Conservation (phyloP, 2,329 filamentous ascomycete species). For the Scopulariopsis brevicaulis region DNA sequence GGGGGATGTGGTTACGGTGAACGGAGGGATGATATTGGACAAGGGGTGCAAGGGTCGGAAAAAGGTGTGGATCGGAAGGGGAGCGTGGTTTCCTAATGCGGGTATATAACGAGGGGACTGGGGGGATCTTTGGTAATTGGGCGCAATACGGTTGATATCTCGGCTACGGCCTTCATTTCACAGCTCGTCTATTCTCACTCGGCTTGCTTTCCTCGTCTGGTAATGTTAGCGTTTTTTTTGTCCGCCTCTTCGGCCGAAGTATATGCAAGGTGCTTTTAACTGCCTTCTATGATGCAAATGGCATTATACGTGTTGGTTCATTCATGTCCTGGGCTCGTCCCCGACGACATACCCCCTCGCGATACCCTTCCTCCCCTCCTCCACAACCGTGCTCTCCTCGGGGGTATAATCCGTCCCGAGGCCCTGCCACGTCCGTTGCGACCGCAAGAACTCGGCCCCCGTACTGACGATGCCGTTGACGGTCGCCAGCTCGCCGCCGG, state of each 20-base stretch:
- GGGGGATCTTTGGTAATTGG: background rate
- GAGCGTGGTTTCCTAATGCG: background rate
- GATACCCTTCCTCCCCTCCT: constrained; percentile 79
- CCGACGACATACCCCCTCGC: constrained; percentile 81
- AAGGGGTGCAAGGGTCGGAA: background rate
- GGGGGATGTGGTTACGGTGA: background rate
- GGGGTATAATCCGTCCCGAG: constrained; percentile 74
- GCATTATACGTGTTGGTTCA: background rate
- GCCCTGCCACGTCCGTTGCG: constrained; percentile 81
- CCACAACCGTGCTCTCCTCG: constrained; percentile 55
- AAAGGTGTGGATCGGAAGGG: background rate
- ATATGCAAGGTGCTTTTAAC: background rate
- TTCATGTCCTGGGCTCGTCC: constrained; percentile 21
- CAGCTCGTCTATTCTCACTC: background rate
- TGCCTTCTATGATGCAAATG: background rate
- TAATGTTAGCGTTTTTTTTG: too few species aligned
- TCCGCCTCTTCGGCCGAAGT: too few species aligned
- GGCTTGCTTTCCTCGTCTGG: background rate
- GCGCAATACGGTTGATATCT: background rate
- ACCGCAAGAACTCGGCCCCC: constrained; percentile 75
- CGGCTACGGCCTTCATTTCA: background rate
- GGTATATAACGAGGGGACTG: background rate
- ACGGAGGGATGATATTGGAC: background rate
- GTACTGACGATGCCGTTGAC: constrained; percentile 85
- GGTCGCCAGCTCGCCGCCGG: constrained; percentile 57